Evolutionary conservation across 2,329 filamentous ascomycete species (phyloP), one percentile per base, ranked within the genome.

Genomic region (Fusarium musae): DNA sequence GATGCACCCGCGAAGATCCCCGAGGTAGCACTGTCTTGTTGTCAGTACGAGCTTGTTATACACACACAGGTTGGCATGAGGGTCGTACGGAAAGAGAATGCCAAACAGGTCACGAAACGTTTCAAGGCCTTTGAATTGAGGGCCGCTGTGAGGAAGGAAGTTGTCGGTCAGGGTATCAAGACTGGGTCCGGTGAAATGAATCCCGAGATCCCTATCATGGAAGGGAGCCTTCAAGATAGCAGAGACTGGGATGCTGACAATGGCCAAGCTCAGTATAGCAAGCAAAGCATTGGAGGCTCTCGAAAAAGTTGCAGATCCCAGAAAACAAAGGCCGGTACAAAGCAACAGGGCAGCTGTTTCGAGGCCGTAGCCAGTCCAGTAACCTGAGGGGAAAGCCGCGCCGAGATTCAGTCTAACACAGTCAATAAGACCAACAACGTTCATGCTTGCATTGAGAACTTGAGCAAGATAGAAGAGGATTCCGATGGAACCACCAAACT

Each of bases 391-490:
- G 39, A 97, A 86, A 53, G 88, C 85, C 23, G 85, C 79, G 4
- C 92, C 93, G 77, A 95, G 89, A 76, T 95, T 95, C 70, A 95
- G 87, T 59, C 90, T 90, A 63, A 97, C 87, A 77, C 93, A 97
- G 82, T 96, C 93, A 72, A 97, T 89, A 50, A 97, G 86, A 84
- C 94, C 94, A 47, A 97, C 93, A 30, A 95, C 90, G 78, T 97
- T 97, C 87, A 97, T 89, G 42, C 93, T 93, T 2, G 94, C 95
- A 79, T 96, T 97, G 78, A 97, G 90, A 5, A 93, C 92, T 73
- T 94, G 93, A n/a, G 94, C 93, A n/a, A 97, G 85, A 80, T 96
- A 97, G 82, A 97, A 97, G 17, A 97, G 89, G 30, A 97, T 87
- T 4, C 94, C 94, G 72, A 97, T 97, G 3, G 93, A 94, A 21